Conservation (phyloP, 805 yeast genomes). For the Kodamaea kaohsiungensis region DNA sequence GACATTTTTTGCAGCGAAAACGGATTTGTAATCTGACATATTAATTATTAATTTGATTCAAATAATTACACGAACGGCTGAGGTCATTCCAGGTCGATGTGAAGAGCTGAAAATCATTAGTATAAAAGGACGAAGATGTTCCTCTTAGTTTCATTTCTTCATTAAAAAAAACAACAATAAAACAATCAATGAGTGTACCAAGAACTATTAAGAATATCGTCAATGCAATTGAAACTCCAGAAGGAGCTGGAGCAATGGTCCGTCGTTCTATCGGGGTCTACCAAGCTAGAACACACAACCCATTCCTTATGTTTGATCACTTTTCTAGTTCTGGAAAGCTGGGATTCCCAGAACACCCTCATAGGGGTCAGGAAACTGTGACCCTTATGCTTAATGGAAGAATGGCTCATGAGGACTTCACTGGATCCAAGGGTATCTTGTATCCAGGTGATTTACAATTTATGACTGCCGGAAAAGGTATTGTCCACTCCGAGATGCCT, state of each 20-base stretch:
- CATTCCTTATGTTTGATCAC: conserved; percentile 82
- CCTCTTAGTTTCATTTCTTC: neutral
- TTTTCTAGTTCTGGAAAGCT: conserved; percentile 63
- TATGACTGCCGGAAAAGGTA: conserved; percentile 91
- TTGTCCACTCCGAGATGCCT: conserved; percentile 87
- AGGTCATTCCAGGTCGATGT: neutral
- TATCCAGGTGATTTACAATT: conserved; percentile 85
- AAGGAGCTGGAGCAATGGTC: conserved; percentile 85
- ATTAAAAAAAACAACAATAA: neutral
- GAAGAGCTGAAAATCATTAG: neutral
- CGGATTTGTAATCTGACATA: neutral
- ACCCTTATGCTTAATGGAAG: conserved; percentile 66
- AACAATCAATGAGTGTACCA: neutral
- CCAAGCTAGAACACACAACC: conserved; percentile 71
- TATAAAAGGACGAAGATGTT: neutral
- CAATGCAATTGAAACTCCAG: conserved; percentile 67
- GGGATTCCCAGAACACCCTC: conserved; percentile 86
- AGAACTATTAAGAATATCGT: conserved; percentile 36
- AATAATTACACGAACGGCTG: neutral
- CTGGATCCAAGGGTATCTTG: conserved; percentile 75
- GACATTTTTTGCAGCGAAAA: neutral
- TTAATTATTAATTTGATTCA: neutral
- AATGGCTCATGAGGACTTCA: conserved; percentile 82
- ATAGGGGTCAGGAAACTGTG: conserved; percentile 78
- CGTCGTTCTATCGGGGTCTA: conserved; percentile 77